Evolutionary conservation across 352 stramenopile species (phyloP).

Genomic region (Phytophthora litchii): DNA sequence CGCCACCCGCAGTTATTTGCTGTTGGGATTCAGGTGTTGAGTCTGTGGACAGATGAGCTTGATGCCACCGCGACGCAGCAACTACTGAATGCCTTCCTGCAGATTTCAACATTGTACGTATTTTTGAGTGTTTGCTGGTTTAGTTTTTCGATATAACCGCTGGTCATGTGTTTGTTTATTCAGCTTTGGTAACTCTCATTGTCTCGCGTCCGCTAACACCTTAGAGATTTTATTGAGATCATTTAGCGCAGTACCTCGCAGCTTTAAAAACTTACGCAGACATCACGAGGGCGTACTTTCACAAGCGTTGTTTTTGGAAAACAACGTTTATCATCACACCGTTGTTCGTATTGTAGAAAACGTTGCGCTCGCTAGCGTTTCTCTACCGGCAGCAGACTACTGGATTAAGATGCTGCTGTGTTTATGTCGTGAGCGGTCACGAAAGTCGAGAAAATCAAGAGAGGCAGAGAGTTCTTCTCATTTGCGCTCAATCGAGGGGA

Average conservation of each 20-base stretch:
- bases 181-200: conserved; percentile 32
- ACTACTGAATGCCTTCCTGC: conserved; percentile 19
- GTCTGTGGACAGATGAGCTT: conserved; percentile 23
- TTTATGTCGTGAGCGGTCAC: conserved; percentile 16
- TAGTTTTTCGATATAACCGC: background rate
- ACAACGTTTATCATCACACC: conserved; percentile 28
- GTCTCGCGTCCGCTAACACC: conserved; percentile 21
- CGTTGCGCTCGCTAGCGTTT: conserved; percentile 28
- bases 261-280: background rate
- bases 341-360: conserved; percentile 28
- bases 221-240: conserved; percentile 41
- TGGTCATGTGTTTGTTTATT: conserved; percentile 17
- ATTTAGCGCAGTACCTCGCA: conserved; percentile 16
- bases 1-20: conserved; percentile 30
- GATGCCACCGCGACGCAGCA: conserved; percentile 5
- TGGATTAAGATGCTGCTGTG: conserved; percentile 35
- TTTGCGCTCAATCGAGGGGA: background rate
- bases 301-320: conserved; percentile 34
- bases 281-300: conserved; percentile 9
- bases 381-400: conserved; percentile 25
- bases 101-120: conserved; percentile 33
- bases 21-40: conserved; percentile 39
- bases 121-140: conserved; percentile 3
- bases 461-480: conserved; percentile 6
- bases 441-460: conserved; percentile 6